Conservation (phyloP, 495 filamentous ascomycete species). For the Penicillium dipodomyicola region DNA sequence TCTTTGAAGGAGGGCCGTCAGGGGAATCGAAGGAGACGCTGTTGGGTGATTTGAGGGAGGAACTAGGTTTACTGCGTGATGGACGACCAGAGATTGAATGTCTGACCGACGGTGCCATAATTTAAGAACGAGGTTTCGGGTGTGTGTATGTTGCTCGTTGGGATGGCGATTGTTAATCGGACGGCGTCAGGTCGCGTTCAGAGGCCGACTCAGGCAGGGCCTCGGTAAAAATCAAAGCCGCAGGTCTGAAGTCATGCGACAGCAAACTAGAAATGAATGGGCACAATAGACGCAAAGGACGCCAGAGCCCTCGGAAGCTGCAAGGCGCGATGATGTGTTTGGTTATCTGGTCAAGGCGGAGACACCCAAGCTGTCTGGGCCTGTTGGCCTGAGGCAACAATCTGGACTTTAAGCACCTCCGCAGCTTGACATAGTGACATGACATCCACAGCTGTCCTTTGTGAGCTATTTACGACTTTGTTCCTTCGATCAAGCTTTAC, state of each 20-base stretch:
- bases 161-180: slow-evolving; percentile 24
- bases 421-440: slow-evolving; percentile 5
- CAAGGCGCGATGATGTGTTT: slow-evolving; percentile 11
- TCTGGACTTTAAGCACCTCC: slow-evolving; percentile 10
- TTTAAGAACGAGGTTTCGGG: slow-evolving; percentile 14
- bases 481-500: not conserved
- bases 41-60: slow-evolving; percentile 34
- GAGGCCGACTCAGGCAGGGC: slow-evolving; percentile 8
- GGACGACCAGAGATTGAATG: slow-evolving; percentile 33
- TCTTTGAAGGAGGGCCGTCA: slow-evolving; percentile 52
- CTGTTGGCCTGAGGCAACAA: slow-evolving; percentile 26
- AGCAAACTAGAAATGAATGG: not conserved
- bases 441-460: slow-evolving; percentile 4
- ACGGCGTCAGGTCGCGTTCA: slow-evolving; percentile 23
- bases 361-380: slow-evolving; percentile 11
- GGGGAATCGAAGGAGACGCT: slow-evolving; percentile 30
- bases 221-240: slow-evolving; percentile 2
- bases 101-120: slow-evolving; percentile 26
- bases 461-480: not conserved
- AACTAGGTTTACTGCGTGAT: slow-evolving; percentile 35
- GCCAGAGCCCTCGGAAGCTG: slow-evolving; percentile 11
- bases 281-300: slow-evolving; percentile 5
- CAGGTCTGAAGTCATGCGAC: slow-evolving; percentile 3
- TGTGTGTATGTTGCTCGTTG: slow-evolving; percentile 17
- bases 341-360: slow-evolving; percentile 33